phyloP scores from a whole-genome alignment of 2,329 filamentous ascomycete species.

The Paracoccidioides brasiliensis region DNA sequence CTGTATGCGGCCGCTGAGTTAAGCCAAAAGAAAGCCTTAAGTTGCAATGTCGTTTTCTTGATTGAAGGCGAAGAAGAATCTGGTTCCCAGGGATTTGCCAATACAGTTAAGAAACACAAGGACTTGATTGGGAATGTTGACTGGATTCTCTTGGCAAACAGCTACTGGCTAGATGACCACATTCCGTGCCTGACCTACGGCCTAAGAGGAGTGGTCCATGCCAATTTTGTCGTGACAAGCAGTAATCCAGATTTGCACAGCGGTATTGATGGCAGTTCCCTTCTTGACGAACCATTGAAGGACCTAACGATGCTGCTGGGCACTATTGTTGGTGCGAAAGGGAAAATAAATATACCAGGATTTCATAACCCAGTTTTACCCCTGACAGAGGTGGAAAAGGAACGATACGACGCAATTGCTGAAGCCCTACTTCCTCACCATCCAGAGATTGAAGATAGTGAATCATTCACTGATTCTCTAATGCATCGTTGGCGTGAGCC shows the following conservation, averaged over 20 bases:
- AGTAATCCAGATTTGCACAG: constrained; percentile 81
- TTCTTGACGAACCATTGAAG: constrained; percentile 76
- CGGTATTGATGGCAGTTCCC: constrained; percentile 86
- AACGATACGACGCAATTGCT: constrained; percentile 73
- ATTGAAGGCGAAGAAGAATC: constrained; percentile 87
- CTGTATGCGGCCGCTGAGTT: constrained; percentile 88
- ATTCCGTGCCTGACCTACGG: constrained; percentile 94
- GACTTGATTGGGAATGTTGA: constrained; percentile 78
- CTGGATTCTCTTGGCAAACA: constrained; percentile 91
- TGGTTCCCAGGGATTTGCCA: constrained; percentile 78
- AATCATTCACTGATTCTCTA: constrained; percentile 65
- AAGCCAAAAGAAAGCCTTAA: constrained; percentile 66
- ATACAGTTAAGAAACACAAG: constrained; percentile 68
- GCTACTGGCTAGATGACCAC: constrained; percentile 95
- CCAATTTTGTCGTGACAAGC: constrained; percentile 77
- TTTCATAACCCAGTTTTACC: constrained; percentile 80
- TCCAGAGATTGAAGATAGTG: constrained; percentile 48
- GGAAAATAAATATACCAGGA: constrained; percentile 68
- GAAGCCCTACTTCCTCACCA: constrained; percentile 61
- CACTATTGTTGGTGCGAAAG: constrained; percentile 67
- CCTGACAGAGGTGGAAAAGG: constrained; percentile 60
- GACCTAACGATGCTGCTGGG: constrained; percentile 76
- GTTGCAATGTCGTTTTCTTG: constrained; percentile 73
- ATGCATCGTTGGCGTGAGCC: constrained; percentile 95
- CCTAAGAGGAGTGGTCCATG: constrained; percentile 82